phyloP scores from a whole-genome alignment of 2,329 filamentous ascomycete species.

The Chalaropsis ovoidea region DNA sequence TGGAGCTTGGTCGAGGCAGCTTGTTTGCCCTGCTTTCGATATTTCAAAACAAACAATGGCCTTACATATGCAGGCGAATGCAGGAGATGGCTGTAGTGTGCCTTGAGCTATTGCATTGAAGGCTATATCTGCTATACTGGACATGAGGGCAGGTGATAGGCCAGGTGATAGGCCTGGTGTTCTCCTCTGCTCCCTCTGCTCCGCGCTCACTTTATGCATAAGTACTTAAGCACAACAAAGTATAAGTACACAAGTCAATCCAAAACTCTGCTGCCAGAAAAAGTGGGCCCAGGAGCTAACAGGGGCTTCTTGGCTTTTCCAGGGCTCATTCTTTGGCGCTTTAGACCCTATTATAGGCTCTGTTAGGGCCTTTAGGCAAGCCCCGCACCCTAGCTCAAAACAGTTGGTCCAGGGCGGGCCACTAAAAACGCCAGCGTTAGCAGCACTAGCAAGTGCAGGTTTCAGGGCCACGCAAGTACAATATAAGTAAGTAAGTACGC shows the following conservation, averaged over 20 bases:
- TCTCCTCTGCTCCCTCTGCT: background rate
- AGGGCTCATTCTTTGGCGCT: background rate
- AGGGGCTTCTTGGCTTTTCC: background rate
- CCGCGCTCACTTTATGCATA: background rate
- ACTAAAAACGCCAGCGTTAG: background rate
- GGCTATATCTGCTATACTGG: conserved; percentile 1
- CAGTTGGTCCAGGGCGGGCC: background rate
- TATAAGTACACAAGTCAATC: background rate
- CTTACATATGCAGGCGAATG: background rate
- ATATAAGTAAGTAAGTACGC: no score
- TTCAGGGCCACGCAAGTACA: background rate
- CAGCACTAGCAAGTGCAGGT: background rate
- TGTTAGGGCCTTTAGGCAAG: background rate
- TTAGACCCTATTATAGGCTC: background rate
- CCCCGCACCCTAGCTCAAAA: background rate
- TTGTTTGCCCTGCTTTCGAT: background rate
- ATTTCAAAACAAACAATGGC: background rate
- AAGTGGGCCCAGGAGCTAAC: background rate
- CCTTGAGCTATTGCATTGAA: background rate
- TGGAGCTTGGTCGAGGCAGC: no score
- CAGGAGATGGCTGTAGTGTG: background rate
- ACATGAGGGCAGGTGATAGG: background rate
- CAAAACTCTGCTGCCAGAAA: background rate
- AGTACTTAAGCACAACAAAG: background rate
- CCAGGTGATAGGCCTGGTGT: background rate